Conservation (phyloP, 2,329 filamentous ascomycete species). For the Alternaria panax region DNA sequence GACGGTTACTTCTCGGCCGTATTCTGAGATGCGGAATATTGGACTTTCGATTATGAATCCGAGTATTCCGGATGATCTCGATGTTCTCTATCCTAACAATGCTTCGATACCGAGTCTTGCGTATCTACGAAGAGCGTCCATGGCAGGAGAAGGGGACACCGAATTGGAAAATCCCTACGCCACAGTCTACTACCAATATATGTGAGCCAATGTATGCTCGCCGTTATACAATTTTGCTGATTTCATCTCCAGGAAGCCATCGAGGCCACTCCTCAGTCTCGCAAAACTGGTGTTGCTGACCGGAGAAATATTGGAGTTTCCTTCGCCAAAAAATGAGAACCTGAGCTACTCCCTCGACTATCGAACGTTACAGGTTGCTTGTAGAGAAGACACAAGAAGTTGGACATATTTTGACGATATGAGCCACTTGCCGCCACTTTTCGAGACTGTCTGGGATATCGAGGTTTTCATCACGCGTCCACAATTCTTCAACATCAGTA, state of each 20-base stretch:
- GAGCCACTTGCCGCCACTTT: background rate
- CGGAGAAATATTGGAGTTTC: background rate
- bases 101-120: background rate
- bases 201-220: background rate
- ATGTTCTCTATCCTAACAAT: background rate
- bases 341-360: background rate
- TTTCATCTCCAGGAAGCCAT: background rate
- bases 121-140: background rate
- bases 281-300: background rate
- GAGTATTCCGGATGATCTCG: background rate
- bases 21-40: background rate
- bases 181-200: background rate
- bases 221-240: background rate
- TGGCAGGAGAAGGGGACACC: background rate
- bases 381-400: background rate
- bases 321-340: background rate
- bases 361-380: constrained; percentile 1
- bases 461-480: background rate
- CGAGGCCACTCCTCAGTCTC: background rate
- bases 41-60: background rate
- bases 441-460: background rate
- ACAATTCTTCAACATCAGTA: background rate
- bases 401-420: background rate
- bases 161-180: background rate
- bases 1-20: background rate